Conservation (phyloP, 2,329 filamentous ascomycete genomes). For the Boeremia exigua region DNA sequence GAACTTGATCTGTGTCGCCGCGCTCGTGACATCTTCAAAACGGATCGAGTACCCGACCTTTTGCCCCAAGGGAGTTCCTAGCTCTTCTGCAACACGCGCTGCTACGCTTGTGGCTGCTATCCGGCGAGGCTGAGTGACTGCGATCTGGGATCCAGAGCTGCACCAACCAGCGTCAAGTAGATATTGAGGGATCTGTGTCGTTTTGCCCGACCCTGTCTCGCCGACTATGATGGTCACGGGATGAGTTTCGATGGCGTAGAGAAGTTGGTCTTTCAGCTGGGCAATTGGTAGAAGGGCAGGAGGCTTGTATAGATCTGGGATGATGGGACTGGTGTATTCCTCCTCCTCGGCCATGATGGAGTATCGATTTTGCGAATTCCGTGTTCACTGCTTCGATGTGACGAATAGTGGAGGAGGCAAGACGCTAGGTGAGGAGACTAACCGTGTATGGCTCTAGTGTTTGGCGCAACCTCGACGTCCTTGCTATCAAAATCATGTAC, state of each 20-base stretch:
- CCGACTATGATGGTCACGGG: conserved; percentile 89
- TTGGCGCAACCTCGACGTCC: background rate
- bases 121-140: conserved; percentile 88
- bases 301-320: conserved; percentile 86
- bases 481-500: too few relatives aligned
- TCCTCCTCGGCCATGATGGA: conserved; percentile 44
- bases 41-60: conserved; percentile 87
- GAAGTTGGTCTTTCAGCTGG: conserved; percentile 76
- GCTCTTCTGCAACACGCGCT: conserved; percentile 85
- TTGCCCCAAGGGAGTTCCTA: conserved; percentile 83
- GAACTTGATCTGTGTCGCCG: conserved; percentile 88
- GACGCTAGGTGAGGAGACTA: conserved; percentile 3
- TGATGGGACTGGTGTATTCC: conserved; percentile 59
- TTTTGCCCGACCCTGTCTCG: conserved; percentile 84
- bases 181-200: conserved; percentile 93
- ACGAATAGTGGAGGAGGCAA: background rate
- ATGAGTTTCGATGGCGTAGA: conserved; percentile 85
- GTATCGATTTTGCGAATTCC: background rate
- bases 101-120: conserved; percentile 93
- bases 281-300: conserved; percentile 84
- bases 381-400: background rate
- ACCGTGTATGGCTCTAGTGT: background rate
- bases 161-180: conserved; percentile 91
- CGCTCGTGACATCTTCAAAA: conserved; percentile 89
- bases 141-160: conserved; percentile 79